A percentile compares a stretch with the other conserved stretches of the same genome.
Evolutionary conservation across 306 rosid species (phyloP).

Genomic region (Urtica urens): DNA sequence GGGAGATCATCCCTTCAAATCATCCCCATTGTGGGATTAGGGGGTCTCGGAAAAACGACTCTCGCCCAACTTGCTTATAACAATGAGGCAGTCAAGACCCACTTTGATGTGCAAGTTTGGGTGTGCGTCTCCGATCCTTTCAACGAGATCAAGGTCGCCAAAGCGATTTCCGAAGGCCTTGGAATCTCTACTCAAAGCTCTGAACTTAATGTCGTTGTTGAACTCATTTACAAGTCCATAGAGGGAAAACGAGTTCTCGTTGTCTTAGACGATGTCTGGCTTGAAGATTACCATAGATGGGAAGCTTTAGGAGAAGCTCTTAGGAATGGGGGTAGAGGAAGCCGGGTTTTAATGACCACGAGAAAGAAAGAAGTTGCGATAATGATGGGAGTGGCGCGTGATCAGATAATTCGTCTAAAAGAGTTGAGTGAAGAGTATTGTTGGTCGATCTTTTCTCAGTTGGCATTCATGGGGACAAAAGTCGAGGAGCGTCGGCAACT

Average conservation of each 20-base stretch:
- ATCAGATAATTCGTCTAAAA: neutral
- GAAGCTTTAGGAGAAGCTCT: neutral
- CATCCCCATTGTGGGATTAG: slow-evolving; percentile 6
- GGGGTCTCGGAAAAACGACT: slow-evolving; percentile 6
- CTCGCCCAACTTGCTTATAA: slow-evolving; percentile 3
- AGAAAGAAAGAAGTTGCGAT: slow-evolving; percentile 1
- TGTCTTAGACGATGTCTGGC: slow-evolving; percentile 1
- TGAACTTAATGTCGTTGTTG: neutral
- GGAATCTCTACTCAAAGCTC: neutral
- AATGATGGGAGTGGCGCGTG: slow-evolving; percentile 5
- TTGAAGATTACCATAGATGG: neutral
- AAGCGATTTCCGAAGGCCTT: slow-evolving; percentile 1
- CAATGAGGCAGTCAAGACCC: neutral
- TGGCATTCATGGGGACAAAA: neutral
- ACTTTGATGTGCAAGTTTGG: neutral
- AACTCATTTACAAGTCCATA: neutral
- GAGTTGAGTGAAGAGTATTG: slow-evolving; percentile 1
- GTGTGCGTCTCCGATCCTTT: slow-evolving; percentile 9
- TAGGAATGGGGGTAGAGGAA: neutral
- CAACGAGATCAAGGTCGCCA: neutral
- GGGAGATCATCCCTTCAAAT: no score
- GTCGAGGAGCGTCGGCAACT: neutral
- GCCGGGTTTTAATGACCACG: slow-evolving; percentile 4
- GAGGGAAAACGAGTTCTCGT: neutral
- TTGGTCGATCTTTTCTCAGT: slow-evolving; percentile 3